A percentile compares a stretch with the other conserved stretches of the same genome.
phyloP scores from a whole-genome alignment of 176 grass and related monocot genomes.

The Cenchrus fungigraminus region DNA sequence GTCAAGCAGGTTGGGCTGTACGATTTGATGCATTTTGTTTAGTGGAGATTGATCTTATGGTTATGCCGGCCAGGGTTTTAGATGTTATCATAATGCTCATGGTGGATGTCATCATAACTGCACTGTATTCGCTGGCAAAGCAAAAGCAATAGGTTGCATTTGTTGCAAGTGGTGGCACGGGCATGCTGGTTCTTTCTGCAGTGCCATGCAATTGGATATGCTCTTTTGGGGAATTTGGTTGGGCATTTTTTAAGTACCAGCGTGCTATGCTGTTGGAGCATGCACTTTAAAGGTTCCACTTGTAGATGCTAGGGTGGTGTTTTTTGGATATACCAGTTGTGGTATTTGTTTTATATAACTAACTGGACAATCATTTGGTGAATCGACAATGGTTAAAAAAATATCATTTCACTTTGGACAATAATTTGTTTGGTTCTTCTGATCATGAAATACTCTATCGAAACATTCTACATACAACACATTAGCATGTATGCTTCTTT shows the following conservation, averaged over 20 bases:
- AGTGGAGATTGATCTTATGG: not conserved
- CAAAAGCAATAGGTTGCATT: not conserved
- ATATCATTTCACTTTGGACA: not conserved
- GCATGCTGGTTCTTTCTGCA: not conserved
- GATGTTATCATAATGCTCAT: not conserved
- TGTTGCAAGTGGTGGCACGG: not conserved
- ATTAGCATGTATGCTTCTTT: not conserved
- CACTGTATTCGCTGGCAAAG: not conserved
- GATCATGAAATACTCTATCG: not conserved
- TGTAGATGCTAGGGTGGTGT: not conserved
- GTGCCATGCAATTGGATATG: not conserved
- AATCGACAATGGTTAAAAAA: not conserved
- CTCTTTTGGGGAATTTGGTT: not conserved
- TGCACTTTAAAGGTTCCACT: not conserved
- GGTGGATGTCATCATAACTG: not conserved
- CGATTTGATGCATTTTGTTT: not conserved
- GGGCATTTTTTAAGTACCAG: not conserved
- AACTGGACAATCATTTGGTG: not conserved
- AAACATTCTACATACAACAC: not conserved
- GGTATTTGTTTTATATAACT: not conserved
- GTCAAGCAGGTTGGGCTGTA: constrained; percentile 2
- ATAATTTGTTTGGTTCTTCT: not conserved
- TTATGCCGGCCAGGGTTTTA: not conserved
- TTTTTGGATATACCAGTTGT: not conserved
- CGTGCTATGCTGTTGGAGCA: not conserved